Base-by-base conservation (phyloP, 805 yeast species). In the Starmerella sirachaensis region DNA sequence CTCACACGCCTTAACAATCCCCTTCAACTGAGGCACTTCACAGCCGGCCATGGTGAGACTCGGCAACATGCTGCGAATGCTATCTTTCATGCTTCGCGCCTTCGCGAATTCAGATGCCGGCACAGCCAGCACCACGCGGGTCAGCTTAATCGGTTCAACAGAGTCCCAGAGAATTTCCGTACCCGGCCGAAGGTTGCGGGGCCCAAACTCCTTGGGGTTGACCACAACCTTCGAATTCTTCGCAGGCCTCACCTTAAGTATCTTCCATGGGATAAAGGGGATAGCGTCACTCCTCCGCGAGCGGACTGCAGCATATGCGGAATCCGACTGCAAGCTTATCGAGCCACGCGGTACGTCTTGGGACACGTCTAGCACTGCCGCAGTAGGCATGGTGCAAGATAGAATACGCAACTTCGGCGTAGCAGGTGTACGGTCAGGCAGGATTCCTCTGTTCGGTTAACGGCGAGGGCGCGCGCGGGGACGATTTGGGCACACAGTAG, bases 1-100 rank as follows among this genome's bases (percentile, higher is more conserved):
- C 48, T 81, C 93, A 53, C 84, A 72, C 18, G 76, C 65, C 3
- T 70, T 48, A 3, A 82, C 66, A 6, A 51, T 50, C 16, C 79
- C 79, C 44, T 67, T 66, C 14, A 72, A 49, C 4, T 54, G 55
- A 14, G 70, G 56, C 2, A 70, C 56, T 6, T 48, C 35, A 42
- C 68, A 72, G 18, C 68, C 70, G 31, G 63, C 67, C 21, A 64
- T 57, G 18, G 61, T 57, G 11, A 63, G 54, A 2, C 55, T 48
- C 31, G 64, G 61, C 6, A 71, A 51, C 3, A n/a, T 31, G 19
- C 14, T 22, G 29, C 11, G 16, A 5, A 18, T 23, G 18, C 6
- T 5, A 16, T 2, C 21, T 5, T 3, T 21, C 35, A 7, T 32
- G 18, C n/a, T 17, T 16, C 35, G 35, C 28, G 14, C 14, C 14